phyloP scores from a whole-genome alignment of 495 filamentous ascomycete genomes.

The Filosporella fistucella region DNA sequence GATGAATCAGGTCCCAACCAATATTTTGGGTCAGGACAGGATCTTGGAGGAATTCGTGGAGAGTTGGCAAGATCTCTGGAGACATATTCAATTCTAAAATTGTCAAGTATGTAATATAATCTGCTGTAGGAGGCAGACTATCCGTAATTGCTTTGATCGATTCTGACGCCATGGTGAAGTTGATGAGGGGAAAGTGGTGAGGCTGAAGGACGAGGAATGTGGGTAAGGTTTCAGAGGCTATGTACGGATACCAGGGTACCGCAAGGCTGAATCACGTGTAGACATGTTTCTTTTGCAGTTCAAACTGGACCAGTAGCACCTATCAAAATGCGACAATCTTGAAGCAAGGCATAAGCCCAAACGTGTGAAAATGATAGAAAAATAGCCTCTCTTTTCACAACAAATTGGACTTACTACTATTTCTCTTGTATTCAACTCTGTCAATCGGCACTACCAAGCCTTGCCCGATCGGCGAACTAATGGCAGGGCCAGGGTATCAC shows the following conservation, averaged over 20 bases:
- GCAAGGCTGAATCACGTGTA: background rate
- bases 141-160: conserved; percentile 38
- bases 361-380: no score
- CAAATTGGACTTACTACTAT: no score
- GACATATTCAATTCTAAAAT: conserved; percentile 82
- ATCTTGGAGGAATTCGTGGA: conserved; percentile 81
- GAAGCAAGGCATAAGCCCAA: no score
- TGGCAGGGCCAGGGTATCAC: no score
- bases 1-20: conserved; percentile 91
- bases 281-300: no score
- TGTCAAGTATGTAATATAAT: conserved; percentile 85
- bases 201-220: background rate
- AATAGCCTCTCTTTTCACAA: no score
- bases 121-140: conserved; percentile 61
- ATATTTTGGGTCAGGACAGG: conserved; percentile 80
- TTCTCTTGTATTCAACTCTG: no score
- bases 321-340: no score
- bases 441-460: no score
- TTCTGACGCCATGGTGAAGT: conserved; percentile 21
- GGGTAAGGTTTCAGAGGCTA: background rate
- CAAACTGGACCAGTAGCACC: no score
- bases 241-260: background rate
- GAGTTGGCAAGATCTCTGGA: conserved; percentile 65
- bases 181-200: background rate
- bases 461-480: no score